Evolutionary conservation across 2,329 filamentous ascomycete species (phyloP).

Genomic region (Cytospora piceicola): DNA sequence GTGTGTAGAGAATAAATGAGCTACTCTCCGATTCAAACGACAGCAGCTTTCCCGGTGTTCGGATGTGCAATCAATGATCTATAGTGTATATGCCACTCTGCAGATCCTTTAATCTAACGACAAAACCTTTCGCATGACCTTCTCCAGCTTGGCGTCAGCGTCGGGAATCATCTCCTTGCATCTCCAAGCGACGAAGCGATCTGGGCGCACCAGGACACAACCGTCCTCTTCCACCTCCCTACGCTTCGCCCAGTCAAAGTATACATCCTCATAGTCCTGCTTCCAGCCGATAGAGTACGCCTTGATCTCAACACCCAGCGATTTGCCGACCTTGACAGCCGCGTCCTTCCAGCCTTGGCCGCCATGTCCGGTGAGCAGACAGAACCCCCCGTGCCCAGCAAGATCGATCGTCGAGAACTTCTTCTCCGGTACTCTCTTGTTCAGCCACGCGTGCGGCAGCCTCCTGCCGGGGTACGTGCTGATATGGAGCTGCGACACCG

Average conservation of each 20-base stretch:
- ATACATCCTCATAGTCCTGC: slow-evolving; percentile 65
- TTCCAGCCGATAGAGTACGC: slow-evolving; percentile 58
- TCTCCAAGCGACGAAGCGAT: slow-evolving; percentile 62
- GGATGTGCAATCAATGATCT: not conserved
- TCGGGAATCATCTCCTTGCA: slow-evolving; percentile 24
- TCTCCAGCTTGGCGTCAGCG: slow-evolving; percentile 32
- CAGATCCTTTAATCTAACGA: slow-evolving; percentile 6
- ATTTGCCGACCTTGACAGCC: slow-evolving; percentile 43
- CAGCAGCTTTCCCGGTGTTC: not conserved
- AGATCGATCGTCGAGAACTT: slow-evolving; percentile 63
- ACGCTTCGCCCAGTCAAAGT: slow-evolving; percentile 60
- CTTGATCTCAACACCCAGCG: slow-evolving; percentile 51
- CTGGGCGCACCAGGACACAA: slow-evolving; percentile 61
- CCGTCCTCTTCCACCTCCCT: slow-evolving; percentile 62
- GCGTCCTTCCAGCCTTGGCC: slow-evolving; percentile 59
- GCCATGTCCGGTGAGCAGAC: slow-evolving; percentile 57
- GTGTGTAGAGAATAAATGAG: not conserved
- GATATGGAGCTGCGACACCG: slow-evolving; percentile 47
- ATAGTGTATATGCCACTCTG: slow-evolving; percentile 5
- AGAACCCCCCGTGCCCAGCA: slow-evolving; percentile 58
- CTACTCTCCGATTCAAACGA: not conserved
- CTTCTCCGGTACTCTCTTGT: slow-evolving; percentile 49
- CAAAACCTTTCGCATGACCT: slow-evolving; percentile 33
- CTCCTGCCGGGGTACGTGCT: slow-evolving; percentile 63
- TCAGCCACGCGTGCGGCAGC: slow-evolving; percentile 67